Conservation (phyloP, 1,284 basidiomycete species). For the Ceratobasidium sp. region DNA sequence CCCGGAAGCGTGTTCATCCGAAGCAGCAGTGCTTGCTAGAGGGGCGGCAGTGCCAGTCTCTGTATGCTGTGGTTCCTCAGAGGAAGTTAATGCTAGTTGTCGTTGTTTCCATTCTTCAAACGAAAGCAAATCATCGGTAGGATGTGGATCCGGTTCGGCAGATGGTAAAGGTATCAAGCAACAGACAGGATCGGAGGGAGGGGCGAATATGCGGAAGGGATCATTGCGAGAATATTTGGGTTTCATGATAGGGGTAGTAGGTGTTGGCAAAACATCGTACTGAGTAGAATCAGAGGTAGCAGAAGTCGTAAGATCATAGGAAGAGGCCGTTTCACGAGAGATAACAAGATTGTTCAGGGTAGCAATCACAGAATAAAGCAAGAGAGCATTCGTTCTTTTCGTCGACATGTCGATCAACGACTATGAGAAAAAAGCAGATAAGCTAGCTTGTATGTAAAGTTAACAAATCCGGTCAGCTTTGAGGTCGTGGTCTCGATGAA, state of each 20-base stretch:
- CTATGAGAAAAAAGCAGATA: background rate
- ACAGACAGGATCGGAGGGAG: slow-evolving; percentile 67
- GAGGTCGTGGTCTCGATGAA: background rate
- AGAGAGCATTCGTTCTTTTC: slow-evolving; percentile 1
- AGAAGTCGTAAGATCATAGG: slow-evolving; percentile 14
- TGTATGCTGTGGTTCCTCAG: slow-evolving; percentile 51
- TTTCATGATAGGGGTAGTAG: slow-evolving; percentile 4
- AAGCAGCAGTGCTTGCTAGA: slow-evolving; percentile 51
- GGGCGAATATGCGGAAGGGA: slow-evolving; percentile 33
- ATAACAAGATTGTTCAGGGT: slow-evolving; percentile 1
- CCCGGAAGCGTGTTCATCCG: slow-evolving; percentile 46
- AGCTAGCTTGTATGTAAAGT: slow-evolving; percentile 20
- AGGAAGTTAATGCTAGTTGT: slow-evolving; percentile 61
- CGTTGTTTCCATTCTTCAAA: slow-evolving; percentile 94
- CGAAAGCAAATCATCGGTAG: slow-evolving; percentile 72
- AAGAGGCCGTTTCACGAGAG: background rate
- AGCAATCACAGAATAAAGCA: slow-evolving; percentile 7
- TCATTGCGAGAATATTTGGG: slow-evolving; percentile 28
- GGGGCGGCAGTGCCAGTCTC: slow-evolving; percentile 45
- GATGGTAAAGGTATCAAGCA: slow-evolving; percentile 71
- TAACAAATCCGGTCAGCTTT: background rate
- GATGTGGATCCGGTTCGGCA: slow-evolving; percentile 60
- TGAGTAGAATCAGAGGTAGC: background rate
- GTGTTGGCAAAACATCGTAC: slow-evolving; percentile 5
- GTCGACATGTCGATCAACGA: slow-evolving; percentile 44